Conservation (phyloP, 306 rosid genomes). For the Glycine tomentella region DNA sequence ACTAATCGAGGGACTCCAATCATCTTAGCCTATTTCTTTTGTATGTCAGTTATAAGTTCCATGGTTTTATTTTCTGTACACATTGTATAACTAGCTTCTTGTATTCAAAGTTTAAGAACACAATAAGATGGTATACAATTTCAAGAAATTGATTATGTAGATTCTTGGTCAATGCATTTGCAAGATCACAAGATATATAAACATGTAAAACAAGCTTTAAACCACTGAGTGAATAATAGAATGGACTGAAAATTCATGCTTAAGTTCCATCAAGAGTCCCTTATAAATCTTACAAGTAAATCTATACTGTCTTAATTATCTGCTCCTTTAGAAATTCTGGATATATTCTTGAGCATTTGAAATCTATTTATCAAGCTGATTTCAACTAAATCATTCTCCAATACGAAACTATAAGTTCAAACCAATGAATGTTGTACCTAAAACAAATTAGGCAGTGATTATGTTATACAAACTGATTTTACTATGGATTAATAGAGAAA, state of each 20-base stretch:
- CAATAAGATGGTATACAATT: not conserved
- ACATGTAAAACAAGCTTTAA: slow-evolving; percentile 27
- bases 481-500: not conserved
- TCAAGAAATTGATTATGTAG: not conserved
- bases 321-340: slow-evolving; percentile 2
- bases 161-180: not conserved
- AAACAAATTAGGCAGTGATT: slow-evolving; percentile 11
- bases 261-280: slow-evolving; percentile 1
- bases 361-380: not conserved
- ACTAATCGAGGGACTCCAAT: too few relatives aligned
- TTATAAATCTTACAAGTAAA: slow-evolving; percentile 2
- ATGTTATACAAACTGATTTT: not conserved
- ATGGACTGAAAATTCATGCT: not conserved
- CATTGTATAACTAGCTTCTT: not conserved
- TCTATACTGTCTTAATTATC: slow-evolving; percentile 7
- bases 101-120: not conserved
- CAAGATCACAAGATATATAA: slow-evolving; percentile 24
- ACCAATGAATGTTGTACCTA: not conserved
- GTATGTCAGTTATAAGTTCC: not conserved
- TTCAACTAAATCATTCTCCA: slow-evolving; percentile 13
- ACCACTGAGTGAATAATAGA: not conserved
- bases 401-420: not conserved
- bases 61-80: not conserved
- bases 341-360: not conserved
- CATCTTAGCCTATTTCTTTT: not conserved